Base-by-base conservation (phyloP, 1,284 basidiomycete species). In the Acaromyces ingoldii region DNA sequence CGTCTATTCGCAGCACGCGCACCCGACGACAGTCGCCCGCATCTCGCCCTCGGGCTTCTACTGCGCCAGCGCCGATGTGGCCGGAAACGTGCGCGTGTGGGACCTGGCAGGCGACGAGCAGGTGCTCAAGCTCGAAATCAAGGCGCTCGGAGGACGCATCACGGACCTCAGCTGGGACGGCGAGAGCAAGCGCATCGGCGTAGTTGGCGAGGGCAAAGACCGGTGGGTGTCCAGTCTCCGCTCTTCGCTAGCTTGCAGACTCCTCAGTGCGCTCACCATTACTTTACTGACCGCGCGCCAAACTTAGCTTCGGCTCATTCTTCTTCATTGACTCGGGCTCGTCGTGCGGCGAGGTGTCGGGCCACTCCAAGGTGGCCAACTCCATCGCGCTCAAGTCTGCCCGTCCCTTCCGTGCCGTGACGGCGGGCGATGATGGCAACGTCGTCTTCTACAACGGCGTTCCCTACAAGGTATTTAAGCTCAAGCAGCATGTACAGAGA, bases 101-200 rank as follows among this genome's bases (percentile, higher is more conserved):
- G 95, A 98, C 77, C 85, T 85, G 0, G 85, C 89, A 13, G 90
- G 91, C 29, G 85, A 86, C 58, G 90, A 95, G 62, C 87, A 91
- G 65, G 77, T 82, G 6, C 77, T 95, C 55, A 96, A 95, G 89
- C 61, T 60, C 31, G 54, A 73, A 39, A 53, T 64, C 68, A 87
- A 84, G 70, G 87, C 87, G 7, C 78, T 98, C 38, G 83, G 85
- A 1, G 91, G 91, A 2, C 82, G 82, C 52, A 83, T 98, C 67
- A 92, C 91, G 67, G 95, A 98, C 77, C 82, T 98, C 4, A 86
- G 86, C 19, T 97, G 92, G 91, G 95, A 98, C 71, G 88, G 87
- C 3, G 95, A 98, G 76, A 70, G 66, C 49, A 95, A 97, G 77
- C 83, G 95, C 13, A 87, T 99, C 63, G 87, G 97, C 45, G 91